phyloP scores from a whole-genome alignment of 139 green algal species.

The Micractinium conductrix region DNA sequence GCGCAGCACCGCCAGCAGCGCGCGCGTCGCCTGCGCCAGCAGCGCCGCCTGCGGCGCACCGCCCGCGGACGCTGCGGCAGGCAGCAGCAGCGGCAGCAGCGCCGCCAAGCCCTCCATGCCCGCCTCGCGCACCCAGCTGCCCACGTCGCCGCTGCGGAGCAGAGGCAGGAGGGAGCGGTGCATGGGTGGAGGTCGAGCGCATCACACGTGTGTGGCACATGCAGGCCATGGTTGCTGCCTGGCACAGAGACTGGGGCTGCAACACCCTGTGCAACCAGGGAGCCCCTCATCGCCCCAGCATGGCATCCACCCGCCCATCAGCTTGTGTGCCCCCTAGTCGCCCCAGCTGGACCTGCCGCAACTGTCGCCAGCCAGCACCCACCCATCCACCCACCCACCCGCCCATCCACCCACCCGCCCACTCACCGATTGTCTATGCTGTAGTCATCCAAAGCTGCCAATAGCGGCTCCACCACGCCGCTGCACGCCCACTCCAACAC shows the following conservation, averaged over 20 bases:
- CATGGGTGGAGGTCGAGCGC: no score
- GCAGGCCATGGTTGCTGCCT: no score
- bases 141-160: constrained; percentile 91
- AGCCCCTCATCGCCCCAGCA: no score
- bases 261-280: no score
- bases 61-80: background rate
- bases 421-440: constrained; percentile 83
- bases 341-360: no score
- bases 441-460: constrained; percentile 88
- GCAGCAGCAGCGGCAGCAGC: constrained; percentile 48
- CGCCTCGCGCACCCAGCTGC: constrained; percentile 92
- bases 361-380: background rate
- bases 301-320: no score
- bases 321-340: no score
- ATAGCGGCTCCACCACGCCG: constrained; percentile 45
- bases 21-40: background rate
- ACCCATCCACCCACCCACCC: no score
- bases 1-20: constrained; percentile 65
- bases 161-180: no score
- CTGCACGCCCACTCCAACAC: background rate
- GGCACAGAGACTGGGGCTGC: no score
- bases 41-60: background rate
- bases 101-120: constrained; percentile 69
- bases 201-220: no score
- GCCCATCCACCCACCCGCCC: no score